Evolutionary conservation across 768 basidiomycete genomes (phyloP).

Genomic region (Mycena polygramma): DNA sequence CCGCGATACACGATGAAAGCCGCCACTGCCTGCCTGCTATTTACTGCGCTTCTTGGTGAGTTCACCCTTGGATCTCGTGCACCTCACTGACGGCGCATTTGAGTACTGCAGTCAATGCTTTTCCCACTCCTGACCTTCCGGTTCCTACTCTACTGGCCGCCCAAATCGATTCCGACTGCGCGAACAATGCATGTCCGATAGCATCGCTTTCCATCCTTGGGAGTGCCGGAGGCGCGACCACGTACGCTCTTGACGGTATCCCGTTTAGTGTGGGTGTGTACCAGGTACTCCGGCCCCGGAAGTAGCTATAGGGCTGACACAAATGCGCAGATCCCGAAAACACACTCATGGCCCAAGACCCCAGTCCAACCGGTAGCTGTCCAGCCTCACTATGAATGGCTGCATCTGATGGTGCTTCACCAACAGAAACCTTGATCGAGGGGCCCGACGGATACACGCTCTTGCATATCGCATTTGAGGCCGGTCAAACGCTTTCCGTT

Average conservation of each 20-base stretch:
- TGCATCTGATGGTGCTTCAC: not conserved
- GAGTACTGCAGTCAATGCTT: not conserved
- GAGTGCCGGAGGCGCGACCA: not conserved
- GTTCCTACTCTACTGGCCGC: not conserved
- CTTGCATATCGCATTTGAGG: not conserved
- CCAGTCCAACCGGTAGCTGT: not conserved
- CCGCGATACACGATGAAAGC: not conserved
- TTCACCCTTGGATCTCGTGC: not conserved
- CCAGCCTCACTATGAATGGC: not conserved
- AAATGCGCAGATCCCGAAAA: not conserved
- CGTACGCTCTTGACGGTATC: not conserved
- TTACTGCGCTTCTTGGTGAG: constrained; percentile 4
- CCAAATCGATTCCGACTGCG: not conserved
- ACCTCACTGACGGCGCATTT: not conserved
- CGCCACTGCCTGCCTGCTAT: not conserved
- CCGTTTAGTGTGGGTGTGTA: not conserved
- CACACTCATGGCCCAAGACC: not conserved
- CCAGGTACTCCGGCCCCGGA: not conserved
- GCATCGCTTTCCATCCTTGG: not conserved
- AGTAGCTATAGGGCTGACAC: not conserved
- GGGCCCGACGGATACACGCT: constrained; percentile 2
- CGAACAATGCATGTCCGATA: not conserved
- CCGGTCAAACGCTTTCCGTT: not conserved
- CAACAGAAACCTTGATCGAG: not conserved
- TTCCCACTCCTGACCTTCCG: not conserved